These are phyloP conservation scores for Aspergillus heteromorphus DNA, from an alignment of 495 filamentous ascomycete species.

Conservation along the genomic window DNA sequence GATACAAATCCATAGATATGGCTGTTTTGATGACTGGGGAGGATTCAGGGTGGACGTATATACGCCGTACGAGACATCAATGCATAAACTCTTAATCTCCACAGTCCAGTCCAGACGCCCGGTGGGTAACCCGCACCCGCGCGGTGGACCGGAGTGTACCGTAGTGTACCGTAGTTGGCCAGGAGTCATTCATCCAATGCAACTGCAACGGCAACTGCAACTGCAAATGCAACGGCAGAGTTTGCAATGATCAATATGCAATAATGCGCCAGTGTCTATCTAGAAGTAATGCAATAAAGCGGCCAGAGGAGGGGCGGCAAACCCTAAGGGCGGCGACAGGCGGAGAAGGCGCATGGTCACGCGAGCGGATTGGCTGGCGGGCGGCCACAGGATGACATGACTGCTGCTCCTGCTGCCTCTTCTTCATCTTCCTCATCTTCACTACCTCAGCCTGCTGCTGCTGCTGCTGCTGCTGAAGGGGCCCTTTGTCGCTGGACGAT, in stretches of 20 bases:
- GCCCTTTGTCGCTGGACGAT: background rate
- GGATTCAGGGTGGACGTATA: no score
- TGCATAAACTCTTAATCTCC: no score
- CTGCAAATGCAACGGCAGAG: background rate
- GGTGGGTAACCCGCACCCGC: no score
- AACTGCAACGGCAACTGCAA: background rate
- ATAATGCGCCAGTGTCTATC: background rate
- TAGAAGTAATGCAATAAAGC: background rate
- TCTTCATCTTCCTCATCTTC: background rate
- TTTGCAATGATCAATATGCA: background rate
- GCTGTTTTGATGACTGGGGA: background rate
- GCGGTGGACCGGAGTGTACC: no score
- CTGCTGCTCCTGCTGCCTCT: no score
- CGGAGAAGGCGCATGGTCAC: constrained; percentile 1
- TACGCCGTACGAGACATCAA: no score
- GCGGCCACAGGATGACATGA: background rate
- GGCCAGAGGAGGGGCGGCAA: background rate
- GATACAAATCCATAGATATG: constrained; percentile 2
- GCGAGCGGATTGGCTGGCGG: background rate
- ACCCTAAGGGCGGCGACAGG: background rate
- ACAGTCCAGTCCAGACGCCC: no score
- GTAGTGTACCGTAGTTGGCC: no score
- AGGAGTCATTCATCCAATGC: no score
- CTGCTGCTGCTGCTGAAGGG: background rate
- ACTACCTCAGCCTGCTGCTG: background rate